Evolutionary conservation across 805 yeast genomes (phyloP).

Genomic region (Suhomyces prunicola): DNA sequence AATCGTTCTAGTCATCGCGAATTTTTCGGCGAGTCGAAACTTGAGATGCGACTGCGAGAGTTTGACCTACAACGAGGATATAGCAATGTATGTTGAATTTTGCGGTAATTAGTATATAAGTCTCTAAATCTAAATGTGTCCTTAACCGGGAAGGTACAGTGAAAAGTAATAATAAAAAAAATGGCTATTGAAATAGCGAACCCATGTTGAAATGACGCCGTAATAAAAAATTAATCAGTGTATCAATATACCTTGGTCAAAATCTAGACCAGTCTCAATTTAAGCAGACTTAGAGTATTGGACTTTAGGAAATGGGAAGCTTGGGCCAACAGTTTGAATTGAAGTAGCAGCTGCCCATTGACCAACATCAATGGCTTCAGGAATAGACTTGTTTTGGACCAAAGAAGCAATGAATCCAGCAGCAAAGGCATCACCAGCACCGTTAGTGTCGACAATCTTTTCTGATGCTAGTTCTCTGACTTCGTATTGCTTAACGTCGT

Average conservation of each 20-base stretch:
- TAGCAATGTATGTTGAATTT: constrained; percentile 5
- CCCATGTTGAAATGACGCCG: constrained; percentile 10
- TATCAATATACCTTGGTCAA: not conserved
- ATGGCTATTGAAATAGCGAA: constrained; percentile 1
- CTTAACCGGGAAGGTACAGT: not conserved
- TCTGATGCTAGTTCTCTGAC: constrained; percentile 69
- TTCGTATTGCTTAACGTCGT: constrained; percentile 50
- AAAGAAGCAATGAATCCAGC: constrained; percentile 92
- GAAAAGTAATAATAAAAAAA: not conserved
- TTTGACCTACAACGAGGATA: not conserved
- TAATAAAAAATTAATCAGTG: not conserved
- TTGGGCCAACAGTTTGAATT: constrained; percentile 91
- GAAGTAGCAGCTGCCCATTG: constrained; percentile 96
- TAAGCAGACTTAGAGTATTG: constrained; percentile 28
- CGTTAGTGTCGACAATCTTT: constrained; percentile 87
- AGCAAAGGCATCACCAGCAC: constrained; percentile 99
- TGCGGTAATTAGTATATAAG: constrained; percentile 2
- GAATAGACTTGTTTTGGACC: constrained; percentile 65
- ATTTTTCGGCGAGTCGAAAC: constrained; percentile 1
- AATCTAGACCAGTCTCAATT: not conserved
- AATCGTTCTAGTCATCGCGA: constrained; percentile 6
- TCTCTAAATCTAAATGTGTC: not conserved
- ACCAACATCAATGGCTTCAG: constrained; percentile 71
- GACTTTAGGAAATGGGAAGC: constrained; percentile 80
- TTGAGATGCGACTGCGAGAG: not conserved